Conservation (phyloP, 495 filamentous ascomycete species). For the Thermothielavioides terrestris region DNA sequence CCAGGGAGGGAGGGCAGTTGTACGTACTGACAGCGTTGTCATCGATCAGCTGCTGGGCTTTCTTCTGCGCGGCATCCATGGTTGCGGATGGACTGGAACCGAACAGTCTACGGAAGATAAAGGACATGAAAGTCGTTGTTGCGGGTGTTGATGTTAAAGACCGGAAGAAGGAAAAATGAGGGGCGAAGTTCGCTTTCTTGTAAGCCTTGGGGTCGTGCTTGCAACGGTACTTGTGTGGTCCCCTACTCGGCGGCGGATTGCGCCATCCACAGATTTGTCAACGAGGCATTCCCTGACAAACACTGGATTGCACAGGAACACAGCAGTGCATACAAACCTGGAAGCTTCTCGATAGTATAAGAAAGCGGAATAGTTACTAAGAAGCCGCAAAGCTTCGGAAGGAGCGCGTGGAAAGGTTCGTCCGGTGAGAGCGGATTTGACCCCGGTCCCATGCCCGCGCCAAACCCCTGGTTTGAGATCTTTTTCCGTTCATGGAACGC, state of each 20-base stretch:
- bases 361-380: too few relatives aligned
- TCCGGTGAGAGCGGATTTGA: not conserved
- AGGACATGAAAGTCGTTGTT: conserved; percentile 51
- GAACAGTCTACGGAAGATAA: conserved; percentile 71
- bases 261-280: conserved; percentile 6
- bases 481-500: conserved; percentile 4
- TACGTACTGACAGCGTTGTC: conserved; percentile 80
- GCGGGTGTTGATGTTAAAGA: conserved; percentile 10
- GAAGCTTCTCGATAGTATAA: too few relatives aligned
- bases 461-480: conserved; percentile 8
- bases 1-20: not conserved
- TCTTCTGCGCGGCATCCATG: conserved; percentile 80
- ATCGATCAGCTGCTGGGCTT: conserved; percentile 80
- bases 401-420: too few relatives aligned
- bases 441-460: too few relatives aligned
- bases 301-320: too few relatives aligned
- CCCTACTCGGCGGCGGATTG: not conserved
- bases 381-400: too few relatives aligned
- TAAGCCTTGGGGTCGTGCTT: not conserved
- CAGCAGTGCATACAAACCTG: too few relatives aligned
- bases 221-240: too few relatives aligned
- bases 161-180: conserved; percentile 2
- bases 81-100: conserved; percentile 50
- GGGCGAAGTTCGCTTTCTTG: conserved; percentile 11
- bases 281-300: too few relatives aligned